phyloP scores from a whole-genome alignment of 345 rosid species.

The Brassica juncea region DNA sequence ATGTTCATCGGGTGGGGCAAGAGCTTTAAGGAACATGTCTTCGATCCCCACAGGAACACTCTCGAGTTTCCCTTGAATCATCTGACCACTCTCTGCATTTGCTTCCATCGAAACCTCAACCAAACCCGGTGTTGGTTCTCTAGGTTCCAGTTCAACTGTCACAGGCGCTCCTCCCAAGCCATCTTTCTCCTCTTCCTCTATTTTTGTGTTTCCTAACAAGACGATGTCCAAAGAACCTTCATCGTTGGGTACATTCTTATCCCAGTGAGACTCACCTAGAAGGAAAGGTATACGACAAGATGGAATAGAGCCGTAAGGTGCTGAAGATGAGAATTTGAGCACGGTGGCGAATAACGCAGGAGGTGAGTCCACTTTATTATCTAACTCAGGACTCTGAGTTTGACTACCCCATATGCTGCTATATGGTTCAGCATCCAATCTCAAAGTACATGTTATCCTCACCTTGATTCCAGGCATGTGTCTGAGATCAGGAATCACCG shows the following conservation, averaged over 20 bases:
- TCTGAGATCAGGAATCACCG: slow-evolving; percentile 82
- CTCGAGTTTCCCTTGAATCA: slow-evolving; percentile 73
- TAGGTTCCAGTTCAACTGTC: slow-evolving; percentile 70
- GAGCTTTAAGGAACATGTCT: slow-evolving; percentile 90
- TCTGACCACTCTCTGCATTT: slow-evolving; percentile 77
- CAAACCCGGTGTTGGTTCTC: slow-evolving; percentile 89
- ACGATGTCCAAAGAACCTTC: slow-evolving; percentile 51
- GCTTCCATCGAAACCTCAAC: slow-evolving; percentile 88
- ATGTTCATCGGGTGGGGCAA: slow-evolving; percentile 57
- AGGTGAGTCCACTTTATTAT: slow-evolving; percentile 55
- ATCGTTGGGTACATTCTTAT: slow-evolving; percentile 33
- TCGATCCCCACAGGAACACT: slow-evolving; percentile 78
- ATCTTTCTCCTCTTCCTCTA: slow-evolving; percentile 42
- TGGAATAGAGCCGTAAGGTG: slow-evolving; percentile 84
- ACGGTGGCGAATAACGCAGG: slow-evolving; percentile 87
- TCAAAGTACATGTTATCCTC: slow-evolving; percentile 66
- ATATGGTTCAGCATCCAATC: slow-evolving; percentile 77
- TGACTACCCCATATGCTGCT: slow-evolving; percentile 52
- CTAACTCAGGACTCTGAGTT: slow-evolving; percentile 46
- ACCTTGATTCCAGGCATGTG: slow-evolving; percentile 77
- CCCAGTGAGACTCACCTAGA: slow-evolving; percentile 62
- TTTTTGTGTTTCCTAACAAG: slow-evolving; percentile 45
- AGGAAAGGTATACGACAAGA: slow-evolving; percentile 82
- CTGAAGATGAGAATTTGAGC: slow-evolving; percentile 82
- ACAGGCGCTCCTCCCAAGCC: slow-evolving; percentile 59